phyloP scores from a whole-genome alignment of 768 basidiomycete genomes.

The Hericium coralloides region DNA sequence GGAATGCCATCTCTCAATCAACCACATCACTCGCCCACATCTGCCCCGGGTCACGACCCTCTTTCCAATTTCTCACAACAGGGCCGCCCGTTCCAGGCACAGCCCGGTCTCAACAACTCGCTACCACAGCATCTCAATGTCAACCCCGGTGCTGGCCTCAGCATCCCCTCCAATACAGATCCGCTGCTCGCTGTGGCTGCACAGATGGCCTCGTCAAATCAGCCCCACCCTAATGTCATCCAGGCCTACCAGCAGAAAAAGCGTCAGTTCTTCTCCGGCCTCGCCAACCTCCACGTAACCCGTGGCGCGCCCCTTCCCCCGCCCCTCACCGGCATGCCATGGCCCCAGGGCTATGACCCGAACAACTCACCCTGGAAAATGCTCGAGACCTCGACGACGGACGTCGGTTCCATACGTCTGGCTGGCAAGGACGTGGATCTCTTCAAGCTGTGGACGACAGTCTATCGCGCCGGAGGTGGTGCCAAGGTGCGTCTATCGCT shows the following conservation, averaged over 20 bases:
- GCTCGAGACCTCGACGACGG: constrained; percentile 48
- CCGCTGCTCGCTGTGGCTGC: constrained; percentile 22
- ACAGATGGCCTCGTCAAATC: constrained; percentile 27
- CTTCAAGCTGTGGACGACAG: constrained; percentile 62
- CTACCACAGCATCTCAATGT: constrained; percentile 32
- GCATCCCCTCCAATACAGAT: constrained; percentile 7
- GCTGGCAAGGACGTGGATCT: constrained; percentile 71
- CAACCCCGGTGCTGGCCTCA: constrained; percentile 5
- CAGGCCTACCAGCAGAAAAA: constrained; percentile 42
- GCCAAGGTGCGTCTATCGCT: constrained; percentile 37
- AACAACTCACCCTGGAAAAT: constrained; percentile 52
- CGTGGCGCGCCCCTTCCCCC: constrained; percentile 65
- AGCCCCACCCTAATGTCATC: constrained; percentile 21
- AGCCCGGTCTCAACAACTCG: constrained; percentile 15
- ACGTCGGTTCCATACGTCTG: constrained; percentile 56
- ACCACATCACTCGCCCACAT: constrained; percentile 6
- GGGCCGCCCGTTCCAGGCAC: constrained; percentile 13
- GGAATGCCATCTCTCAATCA: constrained; percentile 34
- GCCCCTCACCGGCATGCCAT: constrained; percentile 53
- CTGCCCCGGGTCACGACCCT: constrained; percentile 19
- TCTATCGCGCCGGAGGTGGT: constrained; percentile 52
- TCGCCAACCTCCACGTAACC: constrained; percentile 50
- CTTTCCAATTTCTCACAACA: constrained; percentile 15
- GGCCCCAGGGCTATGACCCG: constrained; percentile 53
- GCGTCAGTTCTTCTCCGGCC: constrained; percentile 47